Evolutionary conservation across 106 monocot species (phyloP).

Genomic region (Alisma plantagoaquatica): DNA sequence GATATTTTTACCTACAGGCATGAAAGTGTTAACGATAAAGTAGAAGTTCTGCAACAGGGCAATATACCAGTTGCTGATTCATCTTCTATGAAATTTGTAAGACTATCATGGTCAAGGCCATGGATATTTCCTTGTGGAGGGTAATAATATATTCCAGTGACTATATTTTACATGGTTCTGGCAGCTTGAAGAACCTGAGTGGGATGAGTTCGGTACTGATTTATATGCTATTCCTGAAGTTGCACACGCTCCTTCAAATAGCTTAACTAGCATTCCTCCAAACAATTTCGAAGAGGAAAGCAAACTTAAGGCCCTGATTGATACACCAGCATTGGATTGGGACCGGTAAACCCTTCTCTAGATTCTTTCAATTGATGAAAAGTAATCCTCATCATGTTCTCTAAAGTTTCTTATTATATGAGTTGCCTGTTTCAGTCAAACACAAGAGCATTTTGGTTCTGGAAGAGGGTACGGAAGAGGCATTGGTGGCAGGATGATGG

Average conservation of each 20-base stretch:
- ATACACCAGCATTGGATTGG: conserved; percentile 89
- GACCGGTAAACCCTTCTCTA: no score
- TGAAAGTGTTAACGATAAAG: conserved; percentile 43
- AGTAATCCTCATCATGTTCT: background rate
- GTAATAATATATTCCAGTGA: background rate
- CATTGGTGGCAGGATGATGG: conserved; percentile 75
- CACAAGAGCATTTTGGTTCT: conserved; percentile 52
- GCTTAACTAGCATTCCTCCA: conserved; percentile 25
- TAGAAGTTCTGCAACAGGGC: conserved; percentile 39
- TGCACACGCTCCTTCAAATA: conserved; percentile 30
- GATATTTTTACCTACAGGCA: conserved; percentile 44
- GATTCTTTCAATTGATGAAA: conserved; percentile 2
- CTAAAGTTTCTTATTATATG: conserved; percentile 2
- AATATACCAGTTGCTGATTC: conserved; percentile 29
- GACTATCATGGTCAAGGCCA: conserved; percentile 11
- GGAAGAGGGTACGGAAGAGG: conserved; percentile 96
- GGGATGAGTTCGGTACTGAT: conserved; percentile 98
- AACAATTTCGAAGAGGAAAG: conserved; percentile 78
- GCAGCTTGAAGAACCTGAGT: conserved; percentile 92
- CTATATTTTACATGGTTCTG: conserved; percentile 11
- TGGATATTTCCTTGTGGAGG: background rate
- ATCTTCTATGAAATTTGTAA: conserved; percentile 72
- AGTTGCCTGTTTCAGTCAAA: conserved; percentile 25
- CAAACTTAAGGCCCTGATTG: conserved; percentile 84
- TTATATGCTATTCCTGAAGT: conserved; percentile 75